These are phyloP conservation scores for Russula compacta DNA, from an alignment of 768 basidiomycete species.

Conservation along the genomic window DNA sequence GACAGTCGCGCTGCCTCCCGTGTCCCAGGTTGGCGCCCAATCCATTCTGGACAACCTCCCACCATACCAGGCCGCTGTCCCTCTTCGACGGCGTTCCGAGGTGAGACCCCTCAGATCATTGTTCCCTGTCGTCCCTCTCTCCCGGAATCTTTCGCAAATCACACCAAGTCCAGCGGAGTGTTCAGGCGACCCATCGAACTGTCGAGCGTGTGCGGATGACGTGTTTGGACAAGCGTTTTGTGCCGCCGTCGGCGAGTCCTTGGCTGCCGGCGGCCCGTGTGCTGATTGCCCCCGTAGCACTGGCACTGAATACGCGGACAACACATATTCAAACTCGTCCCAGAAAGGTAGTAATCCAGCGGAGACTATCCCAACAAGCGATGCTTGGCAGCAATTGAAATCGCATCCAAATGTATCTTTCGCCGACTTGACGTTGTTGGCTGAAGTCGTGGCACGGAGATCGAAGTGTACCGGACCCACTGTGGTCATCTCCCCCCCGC, in stretches of 20 bases:
- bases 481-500: constrained; percentile 49
- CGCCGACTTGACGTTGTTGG: constrained; percentile 72
- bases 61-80: constrained; percentile 73
- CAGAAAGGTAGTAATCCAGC: constrained; percentile 20
- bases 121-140: constrained; percentile 40
- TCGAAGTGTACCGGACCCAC: constrained; percentile 69
- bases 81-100: constrained; percentile 52
- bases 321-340: constrained; percentile 18
- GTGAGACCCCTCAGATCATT: constrained; percentile 36
- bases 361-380: constrained; percentile 67
- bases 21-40: constrained; percentile 21
- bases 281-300: constrained; percentile 42
- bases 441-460: constrained; percentile 80
- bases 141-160: constrained; percentile 23
- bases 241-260: constrained; percentile 55
- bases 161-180: constrained; percentile 38
- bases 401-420: constrained; percentile 84
- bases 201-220: constrained; percentile 77
- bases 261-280: constrained; percentile 45
- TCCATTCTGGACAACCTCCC: constrained; percentile 73
- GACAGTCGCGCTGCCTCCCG: constrained; percentile 12
- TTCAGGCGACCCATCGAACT: constrained; percentile 82
- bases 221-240: constrained; percentile 86
- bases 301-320: constrained; percentile 23
- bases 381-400: constrained; percentile 79